Base-by-base conservation (phyloP, 2,329 filamentous ascomycete species). In the Colletotrichum sojae region DNA sequence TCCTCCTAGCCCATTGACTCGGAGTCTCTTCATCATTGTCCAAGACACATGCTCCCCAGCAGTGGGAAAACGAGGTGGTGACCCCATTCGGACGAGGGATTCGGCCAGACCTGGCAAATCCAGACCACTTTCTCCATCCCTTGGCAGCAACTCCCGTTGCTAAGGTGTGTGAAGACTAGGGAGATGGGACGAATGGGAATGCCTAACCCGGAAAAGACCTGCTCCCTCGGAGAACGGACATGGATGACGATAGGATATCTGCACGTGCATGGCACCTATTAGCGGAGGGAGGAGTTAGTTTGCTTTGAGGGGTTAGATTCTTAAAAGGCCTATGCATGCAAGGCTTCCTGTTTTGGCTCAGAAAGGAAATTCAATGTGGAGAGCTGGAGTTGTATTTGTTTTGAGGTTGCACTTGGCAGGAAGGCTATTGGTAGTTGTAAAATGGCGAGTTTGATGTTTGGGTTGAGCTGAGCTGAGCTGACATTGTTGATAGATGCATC, bases 161-260 rank as follows among this genome's bases (percentile, higher is more conserved):
- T 52, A 9, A 22, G 45, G 58, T 53, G 58, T 45, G n/a, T 25
- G 18, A 48, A 20, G 15, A 12, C 15, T n/a, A 12, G 18, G n/a
- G 55, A 63, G 53, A 46, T 59, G 39, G 59, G 53, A 66, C 46
- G 13, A 39, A 46, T 20, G 52, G 63, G n/a, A 16, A 54, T 22
- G 6, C 16, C 40, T 53, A 43, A 48, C 55, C 22, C 13, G 51
- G 16, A 4, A 9, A 12, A 27, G 22, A 13, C 36, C 6, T 9
- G 54, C 15, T 9, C 31, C 45, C 25, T 15, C 45, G n/a, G 13
- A 25, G 53, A 45, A 36, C 31, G 10, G 9, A 54, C 61, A 68
- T 65, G 61, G 61, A 68, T 68, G 61, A 63, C 57, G 54, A 61
- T 27, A 25, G 53, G 61, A 65, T 54, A 20, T 45, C 27, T 55